Conservation (phyloP, 2,329 filamentous ascomycete species). For the Talaromyces sp. region DNA sequence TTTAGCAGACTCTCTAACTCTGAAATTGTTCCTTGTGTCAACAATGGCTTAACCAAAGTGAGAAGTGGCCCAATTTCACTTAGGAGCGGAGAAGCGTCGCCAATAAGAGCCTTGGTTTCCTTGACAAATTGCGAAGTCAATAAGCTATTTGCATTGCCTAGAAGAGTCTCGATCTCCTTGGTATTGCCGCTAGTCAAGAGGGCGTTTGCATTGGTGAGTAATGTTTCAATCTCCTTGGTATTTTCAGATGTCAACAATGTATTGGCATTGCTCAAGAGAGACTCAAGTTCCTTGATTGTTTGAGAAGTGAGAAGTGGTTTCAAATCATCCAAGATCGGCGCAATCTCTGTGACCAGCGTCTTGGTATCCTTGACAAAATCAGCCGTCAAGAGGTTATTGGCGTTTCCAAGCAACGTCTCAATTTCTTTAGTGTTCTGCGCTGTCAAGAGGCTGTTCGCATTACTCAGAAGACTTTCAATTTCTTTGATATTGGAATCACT, state of each 20-base stretch:
- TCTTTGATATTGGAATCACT: constrained; percentile 10
- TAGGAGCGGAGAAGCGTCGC: constrained; percentile 7
- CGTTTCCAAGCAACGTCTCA: constrained; percentile 14
- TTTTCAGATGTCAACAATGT: constrained; percentile 19
- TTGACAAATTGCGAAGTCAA: constrained; percentile 8
- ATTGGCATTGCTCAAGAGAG: constrained; percentile 24
- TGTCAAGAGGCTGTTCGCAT: constrained; percentile 27
- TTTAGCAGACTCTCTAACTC: constrained; percentile 5
- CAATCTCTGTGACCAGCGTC: constrained; percentile 4
- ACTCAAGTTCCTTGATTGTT: constrained; percentile 26
- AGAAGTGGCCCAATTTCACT: constrained; percentile 4
- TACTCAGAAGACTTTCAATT: constrained; percentile 17
- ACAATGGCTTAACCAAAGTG: constrained; percentile 8
- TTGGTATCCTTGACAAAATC: constrained; percentile 8
- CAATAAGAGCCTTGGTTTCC: constrained; percentile 3
- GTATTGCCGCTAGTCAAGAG: constrained; percentile 27
- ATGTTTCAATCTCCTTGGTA: constrained; percentile 11
- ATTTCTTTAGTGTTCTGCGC: constrained; percentile 24
- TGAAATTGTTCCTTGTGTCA: constrained; percentile 17
- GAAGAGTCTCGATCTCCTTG: constrained; percentile 19
- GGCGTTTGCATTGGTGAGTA: constrained; percentile 24
- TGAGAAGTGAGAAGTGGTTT: constrained; percentile 9
- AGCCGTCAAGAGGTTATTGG: constrained; percentile 8
- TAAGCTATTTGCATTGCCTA: constrained; percentile 13
- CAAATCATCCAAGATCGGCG: constrained; percentile 9